Evolutionary conservation across 805 yeast genomes (phyloP).

Genomic region (Kodamaea fukazawae): DNA sequence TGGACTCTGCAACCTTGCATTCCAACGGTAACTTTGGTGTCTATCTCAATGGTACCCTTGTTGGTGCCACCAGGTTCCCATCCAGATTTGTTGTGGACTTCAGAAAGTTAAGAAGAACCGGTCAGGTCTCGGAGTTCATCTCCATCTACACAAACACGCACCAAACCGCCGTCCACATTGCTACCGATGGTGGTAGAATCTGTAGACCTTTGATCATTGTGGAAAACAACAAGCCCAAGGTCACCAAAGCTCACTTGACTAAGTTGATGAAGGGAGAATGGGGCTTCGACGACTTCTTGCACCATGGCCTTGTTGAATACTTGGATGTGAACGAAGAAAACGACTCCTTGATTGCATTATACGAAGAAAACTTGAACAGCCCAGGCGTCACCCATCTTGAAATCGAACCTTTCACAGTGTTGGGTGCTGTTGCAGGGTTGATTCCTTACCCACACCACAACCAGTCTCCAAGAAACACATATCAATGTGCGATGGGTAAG

Average conservation of each 20-base stretch:
- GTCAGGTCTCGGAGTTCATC: constrained; percentile 84
- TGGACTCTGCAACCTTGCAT: constrained; percentile 83
- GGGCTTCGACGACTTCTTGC: constrained; percentile 88
- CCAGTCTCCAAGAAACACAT: constrained; percentile 89
- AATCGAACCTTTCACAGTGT: constrained; percentile 89
- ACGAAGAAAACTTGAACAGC: constrained; percentile 52
- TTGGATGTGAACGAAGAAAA: constrained; percentile 66
- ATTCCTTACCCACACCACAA: constrained; percentile 92
- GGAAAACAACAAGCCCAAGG: constrained; percentile 65
- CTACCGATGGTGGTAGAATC: constrained; percentile 98
- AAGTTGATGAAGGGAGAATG: constrained; percentile 64
- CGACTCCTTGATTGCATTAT: constrained; percentile 27
- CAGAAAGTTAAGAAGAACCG: constrained; percentile 77
- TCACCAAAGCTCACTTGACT: constrained; percentile 65
- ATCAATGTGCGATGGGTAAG: constrained; percentile 96
- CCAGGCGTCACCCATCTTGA: constrained; percentile 74
- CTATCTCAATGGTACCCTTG: constrained; percentile 87
- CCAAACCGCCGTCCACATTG: constrained; percentile 92
- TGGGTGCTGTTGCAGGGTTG: constrained; percentile 91
- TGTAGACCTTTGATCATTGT: constrained; percentile 95
- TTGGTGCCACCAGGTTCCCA: constrained; percentile 88
- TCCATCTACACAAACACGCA: constrained; percentile 88
- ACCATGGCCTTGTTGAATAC: constrained; percentile 86
- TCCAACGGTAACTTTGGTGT: constrained; percentile 77
- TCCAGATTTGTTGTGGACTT: constrained; percentile 75